Percentiles rank a stretch among this genome's conserved stretches.
Evolutionary conservation across 2,329 filamentous ascomycete species (phyloP).

Genomic region (Xylaria sp.): DNA sequence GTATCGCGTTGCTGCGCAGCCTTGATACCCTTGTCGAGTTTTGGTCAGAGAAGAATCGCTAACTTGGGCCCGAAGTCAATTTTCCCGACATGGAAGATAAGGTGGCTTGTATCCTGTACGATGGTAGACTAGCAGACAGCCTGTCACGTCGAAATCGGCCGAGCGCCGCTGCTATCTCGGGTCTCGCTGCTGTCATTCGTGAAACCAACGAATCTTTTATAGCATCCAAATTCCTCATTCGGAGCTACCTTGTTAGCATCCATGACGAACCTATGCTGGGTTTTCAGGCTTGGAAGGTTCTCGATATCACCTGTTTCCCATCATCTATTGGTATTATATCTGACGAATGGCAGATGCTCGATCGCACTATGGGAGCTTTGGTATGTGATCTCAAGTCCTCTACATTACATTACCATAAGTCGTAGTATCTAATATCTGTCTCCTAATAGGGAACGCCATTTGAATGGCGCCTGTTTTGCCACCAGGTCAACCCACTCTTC

Average conservation of each 20-base stretch:
- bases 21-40: neutral
- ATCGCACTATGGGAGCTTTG: neutral
- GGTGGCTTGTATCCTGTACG: conserved; percentile 7
- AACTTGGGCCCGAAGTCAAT: neutral
- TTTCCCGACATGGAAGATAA: conserved; percentile 16
- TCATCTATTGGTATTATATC: neutral
- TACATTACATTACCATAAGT: neutral
- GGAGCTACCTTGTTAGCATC: conserved; percentile 4
- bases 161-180: neutral
- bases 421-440: neutral
- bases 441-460: conserved; percentile 1
- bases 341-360: conserved; percentile 13
- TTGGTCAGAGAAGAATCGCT: neutral
- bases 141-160: neutral
- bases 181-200: conserved; percentile 9
- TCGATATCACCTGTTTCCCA: neutral
- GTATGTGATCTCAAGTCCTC: neutral
- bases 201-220: conserved; percentile 18
- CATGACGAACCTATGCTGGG: conserved; percentile 7
- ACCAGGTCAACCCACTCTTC: neutral
- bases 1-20: neutral
- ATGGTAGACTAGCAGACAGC: neutral
- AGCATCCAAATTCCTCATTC: neutral
- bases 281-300: conserved; percentile 7
- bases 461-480: conserved; percentile 4